Evolutionary conservation across 495 filamentous ascomycete species (phyloP), one percentile per base, ranked within the genome.

Genomic region (Letharia lupina): DNA sequence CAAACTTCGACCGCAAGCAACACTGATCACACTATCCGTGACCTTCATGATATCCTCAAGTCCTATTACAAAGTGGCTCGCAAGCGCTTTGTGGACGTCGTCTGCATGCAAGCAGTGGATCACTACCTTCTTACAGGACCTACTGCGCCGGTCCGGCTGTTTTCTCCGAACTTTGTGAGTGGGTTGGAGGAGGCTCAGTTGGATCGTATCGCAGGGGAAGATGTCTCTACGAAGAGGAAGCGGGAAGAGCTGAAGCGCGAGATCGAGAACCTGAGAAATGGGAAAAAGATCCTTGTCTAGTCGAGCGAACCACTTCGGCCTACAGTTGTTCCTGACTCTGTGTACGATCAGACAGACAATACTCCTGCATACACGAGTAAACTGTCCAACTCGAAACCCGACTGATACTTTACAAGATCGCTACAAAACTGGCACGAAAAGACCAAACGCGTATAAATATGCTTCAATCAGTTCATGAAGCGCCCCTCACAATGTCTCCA

Each of bases 61-160:
- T 74, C 80, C 3, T 89, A 89, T 70, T 88, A 89, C 75, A 81
- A 82, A 54, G 82, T 88, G 0, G 78, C 83, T 0, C 73, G 69
- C 28, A 82, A 82, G 63, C 75, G 81, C 2, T 86, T 88, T 60
- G 76, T 85, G 12, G 86, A 88, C 63, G 77, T 73, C 62, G 72
- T 87, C 20, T 83, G 76, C 66, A 75, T 77, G 68, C 78, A 82
- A 66, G 77, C 72, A 2, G 67, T 71, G 0, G 73, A 77, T 40
- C 68, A 73, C 47, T 70, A 70, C 60, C 71, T 83, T 13, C 44
- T 80, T 0, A 73, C 54, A 4, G 78, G 78, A 1, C 72, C 76
- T 0, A 64, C 65, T 1, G 70, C 70, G 10, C 77, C 79, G 0
- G 61, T 79, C 59, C 70, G 70, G 28, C 40, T 78, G 16, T 76